Conservation (phyloP, 2,329 filamentous ascomycete species). For the Pseudopyricularia cyperi region DNA sequence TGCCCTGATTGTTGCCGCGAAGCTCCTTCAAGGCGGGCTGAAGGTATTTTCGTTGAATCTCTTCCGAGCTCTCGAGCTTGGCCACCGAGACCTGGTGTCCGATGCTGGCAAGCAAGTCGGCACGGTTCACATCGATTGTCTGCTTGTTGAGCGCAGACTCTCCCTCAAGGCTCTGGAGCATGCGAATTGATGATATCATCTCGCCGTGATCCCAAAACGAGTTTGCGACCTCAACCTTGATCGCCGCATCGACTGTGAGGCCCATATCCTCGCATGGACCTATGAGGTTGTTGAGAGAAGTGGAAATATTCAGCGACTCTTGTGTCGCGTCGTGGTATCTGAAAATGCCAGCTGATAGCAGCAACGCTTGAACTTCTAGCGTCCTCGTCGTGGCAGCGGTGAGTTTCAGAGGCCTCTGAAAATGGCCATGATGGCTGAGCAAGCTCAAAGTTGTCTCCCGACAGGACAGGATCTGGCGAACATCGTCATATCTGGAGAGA, state of each 20-base stretch:
- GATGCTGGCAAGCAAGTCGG: constrained; percentile 75
- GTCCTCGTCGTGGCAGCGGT: constrained; percentile 51
- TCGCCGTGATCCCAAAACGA: constrained; percentile 93
- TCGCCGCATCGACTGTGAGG: constrained; percentile 61
- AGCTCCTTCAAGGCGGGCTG: constrained; percentile 74
- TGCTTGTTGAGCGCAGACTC: constrained; percentile 52
- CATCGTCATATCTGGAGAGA: constrained; percentile 45
- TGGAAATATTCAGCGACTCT: constrained; percentile 76
- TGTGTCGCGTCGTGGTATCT: constrained; percentile 72
- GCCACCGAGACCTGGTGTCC: constrained; percentile 84
- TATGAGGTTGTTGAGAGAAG: constrained; percentile 70
- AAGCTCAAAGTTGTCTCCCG: constrained; percentile 73
- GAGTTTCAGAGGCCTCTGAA: constrained; percentile 49
- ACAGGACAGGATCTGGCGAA: constrained; percentile 69
- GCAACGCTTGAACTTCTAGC: constrained; percentile 63
- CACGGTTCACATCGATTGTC: constrained; percentile 56
- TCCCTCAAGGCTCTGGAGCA: constrained; percentile 63
- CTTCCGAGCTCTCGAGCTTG: constrained; percentile 77
- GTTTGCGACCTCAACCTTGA: constrained; percentile 72
- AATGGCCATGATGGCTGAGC: constrained; percentile 54
- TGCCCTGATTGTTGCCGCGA: constrained; percentile 50
- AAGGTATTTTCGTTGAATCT: constrained; percentile 78
- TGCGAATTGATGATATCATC: constrained; percentile 73
- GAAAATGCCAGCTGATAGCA: constrained; percentile 62
- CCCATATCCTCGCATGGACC: constrained; percentile 55